Evolutionary conservation across 305 asterid species (phyloP), one percentile per base, ranked within the genome.

Genomic region (Fraxinus xanthoxyloides): DNA sequence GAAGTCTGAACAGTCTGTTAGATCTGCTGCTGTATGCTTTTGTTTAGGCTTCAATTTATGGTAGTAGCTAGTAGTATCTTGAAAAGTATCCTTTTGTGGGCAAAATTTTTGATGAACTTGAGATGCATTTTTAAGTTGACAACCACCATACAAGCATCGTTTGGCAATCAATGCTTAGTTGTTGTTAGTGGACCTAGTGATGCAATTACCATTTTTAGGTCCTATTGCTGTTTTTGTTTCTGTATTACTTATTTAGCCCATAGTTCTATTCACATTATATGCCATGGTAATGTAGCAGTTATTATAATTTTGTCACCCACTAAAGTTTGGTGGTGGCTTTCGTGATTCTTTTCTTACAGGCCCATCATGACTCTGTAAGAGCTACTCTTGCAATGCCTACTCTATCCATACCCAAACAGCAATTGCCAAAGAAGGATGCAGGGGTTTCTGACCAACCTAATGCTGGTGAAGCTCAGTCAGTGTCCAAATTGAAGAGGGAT

Each of bases 351-450:
- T 77, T n/a, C 75, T 84, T 38, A 65, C 92, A 94, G 98, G 92
- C 87, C 56, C 91, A 90, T 19, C 86, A 87, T 72, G 92, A 91
- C 43, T 85, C 93, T 80, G 51, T 77, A 76, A 87, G 90, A 83
- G 82, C 88, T 69, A 85, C 84, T 36, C 85, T 92, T 61, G 79
- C 88, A 81, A 72, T 82, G 78, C 90, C 94, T 78, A 79, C 81
- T 81, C 90, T 91, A 72, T 83, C 97, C 40, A 67, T 86, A 75
- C 88, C 93, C 63, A 92, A 89, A 89, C 97, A 90, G 85, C 90
- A 82, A 65, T 67, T 87, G 80, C 92, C 92, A 28, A 92, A 89
- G 86, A 91, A 86, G 84, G 94, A 92, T 32, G 87, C 86, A 65
- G 90, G 86, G 81, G 56, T 75, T 54, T 79, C 51, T 40, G 93